A percentile compares a stretch with the other conserved stretches of the same genome.
These are phyloP conservation scores for Nyssa sinensis DNA, from an alignment of 148 eudicot species.

Conservation along the genomic window DNA sequence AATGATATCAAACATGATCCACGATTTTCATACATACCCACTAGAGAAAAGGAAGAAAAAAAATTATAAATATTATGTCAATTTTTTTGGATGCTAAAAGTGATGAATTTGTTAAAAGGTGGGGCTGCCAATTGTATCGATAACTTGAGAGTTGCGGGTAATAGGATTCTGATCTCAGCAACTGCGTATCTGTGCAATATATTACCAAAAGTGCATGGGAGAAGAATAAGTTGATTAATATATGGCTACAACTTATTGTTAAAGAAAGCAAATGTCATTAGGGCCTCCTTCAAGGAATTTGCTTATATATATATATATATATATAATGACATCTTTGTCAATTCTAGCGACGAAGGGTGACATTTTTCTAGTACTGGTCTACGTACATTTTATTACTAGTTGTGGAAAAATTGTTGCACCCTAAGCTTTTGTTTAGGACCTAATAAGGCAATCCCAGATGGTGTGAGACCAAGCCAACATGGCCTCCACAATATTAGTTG, in stretches of 20 bases:
- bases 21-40: too few relatives aligned
- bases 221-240: slow-evolving; percentile 8
- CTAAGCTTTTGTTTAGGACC: too few relatives aligned
- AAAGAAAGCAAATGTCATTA: not conserved
- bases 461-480: too few relatives aligned
- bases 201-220: slow-evolving; percentile 17
- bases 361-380: too few relatives aligned
- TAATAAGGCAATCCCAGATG: too few relatives aligned
- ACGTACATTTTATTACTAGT: not conserved
- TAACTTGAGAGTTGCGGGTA: slow-evolving; percentile 16
- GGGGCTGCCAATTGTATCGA: slow-evolving; percentile 34
- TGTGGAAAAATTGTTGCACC: not conserved
- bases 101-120: slow-evolving; percentile 32
- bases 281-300: slow-evolving; percentile 8
- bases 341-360: not conserved
- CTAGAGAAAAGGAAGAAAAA: too few relatives aligned
- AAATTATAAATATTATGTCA: too few relatives aligned
- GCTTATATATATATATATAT: too few relatives aligned
- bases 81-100: slow-evolving; percentile 30
- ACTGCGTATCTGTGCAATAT: slow-evolving; percentile 16
- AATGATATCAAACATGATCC: too few relatives aligned
- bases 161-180: slow-evolving; percentile 30
- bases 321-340: not conserved
- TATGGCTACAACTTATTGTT: not conserved
- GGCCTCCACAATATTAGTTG: too few relatives aligned